Conservation (phyloP, 306 rosid genomes). For the Castanea mollissima region DNA sequence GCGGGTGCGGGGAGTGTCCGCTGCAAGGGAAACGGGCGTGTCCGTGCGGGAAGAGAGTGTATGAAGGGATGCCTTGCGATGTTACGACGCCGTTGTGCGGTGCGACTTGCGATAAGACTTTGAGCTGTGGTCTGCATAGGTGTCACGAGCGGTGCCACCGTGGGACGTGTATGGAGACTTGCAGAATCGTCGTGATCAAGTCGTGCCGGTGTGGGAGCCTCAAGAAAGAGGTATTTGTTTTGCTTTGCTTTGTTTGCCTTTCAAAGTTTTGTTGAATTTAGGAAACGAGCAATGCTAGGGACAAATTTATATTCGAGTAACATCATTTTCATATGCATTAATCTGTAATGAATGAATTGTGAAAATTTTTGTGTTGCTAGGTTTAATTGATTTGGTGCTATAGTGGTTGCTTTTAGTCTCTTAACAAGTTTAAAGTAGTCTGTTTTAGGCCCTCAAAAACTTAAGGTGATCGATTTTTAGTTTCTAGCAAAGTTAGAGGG, state of each 20-base stretch:
- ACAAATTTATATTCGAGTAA: too few species aligned
- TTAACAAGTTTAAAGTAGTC: too few species aligned
- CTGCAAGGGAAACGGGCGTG: slow-evolving; percentile 79
- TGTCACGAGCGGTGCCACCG: slow-evolving; percentile 94
- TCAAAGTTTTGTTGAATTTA: too few species aligned
- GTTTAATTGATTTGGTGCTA: too few species aligned
- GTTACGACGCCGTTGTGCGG: slow-evolving; percentile 71
- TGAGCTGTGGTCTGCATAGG: slow-evolving; percentile 69
- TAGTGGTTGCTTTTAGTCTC: too few species aligned
- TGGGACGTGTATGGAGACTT: slow-evolving; percentile 68
- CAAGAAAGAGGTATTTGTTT: slow-evolving; percentile 82
- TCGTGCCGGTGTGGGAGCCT: slow-evolving; percentile 85
- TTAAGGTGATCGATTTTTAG: too few species aligned
- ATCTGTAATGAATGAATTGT: too few species aligned
- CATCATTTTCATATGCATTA: too few species aligned
- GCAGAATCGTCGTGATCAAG: slow-evolving; percentile 74
- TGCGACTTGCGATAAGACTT: slow-evolving; percentile 68
- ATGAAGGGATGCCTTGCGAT: slow-evolving; percentile 85
- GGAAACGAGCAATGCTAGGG: too few species aligned
- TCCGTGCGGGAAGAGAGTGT: slow-evolving; percentile 77
- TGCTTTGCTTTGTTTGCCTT: background rate
- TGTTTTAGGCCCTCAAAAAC: too few species aligned
- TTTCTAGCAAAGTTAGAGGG: too few species aligned
- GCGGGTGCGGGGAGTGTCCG: slow-evolving; percentile 81
- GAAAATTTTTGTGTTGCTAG: too few species aligned